Percentiles rank a stretch among this genome's conserved stretches.
phyloP scores from a whole-genome alignment of 2,329 filamentous ascomycete genomes.

The Zymoseptoria ardabiliae region DNA sequence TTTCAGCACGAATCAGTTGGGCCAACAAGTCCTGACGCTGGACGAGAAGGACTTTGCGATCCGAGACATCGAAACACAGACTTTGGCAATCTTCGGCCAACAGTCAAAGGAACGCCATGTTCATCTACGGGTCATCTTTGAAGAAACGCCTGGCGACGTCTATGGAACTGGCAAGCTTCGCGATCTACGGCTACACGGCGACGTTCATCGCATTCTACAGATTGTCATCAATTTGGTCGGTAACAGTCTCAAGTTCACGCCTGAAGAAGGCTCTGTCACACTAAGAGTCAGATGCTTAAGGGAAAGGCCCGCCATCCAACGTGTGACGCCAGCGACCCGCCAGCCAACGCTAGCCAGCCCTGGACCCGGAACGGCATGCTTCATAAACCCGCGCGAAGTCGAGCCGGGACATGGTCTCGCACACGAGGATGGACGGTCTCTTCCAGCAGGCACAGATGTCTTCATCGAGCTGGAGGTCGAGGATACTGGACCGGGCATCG shows the following conservation, averaged over 20 bases:
- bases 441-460: constrained; percentile 58
- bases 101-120: constrained; percentile 77
- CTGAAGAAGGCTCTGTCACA: constrained; percentile 64
- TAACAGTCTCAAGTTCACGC: constrained; percentile 88
- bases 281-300: constrained; percentile 68
- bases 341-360: constrained; percentile 2
- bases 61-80: constrained; percentile 74
- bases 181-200: constrained; percentile 87
- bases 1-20: constrained; percentile 92
- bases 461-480: constrained; percentile 82
- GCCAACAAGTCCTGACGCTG: constrained; percentile 64
- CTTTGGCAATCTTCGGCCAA: constrained; percentile 81
- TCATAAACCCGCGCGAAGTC: constrained; percentile 38
- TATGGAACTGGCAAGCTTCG: constrained; percentile 62
- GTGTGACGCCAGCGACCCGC: constrained; percentile 10
- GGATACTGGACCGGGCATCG: constrained; percentile 82
- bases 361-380: constrained; percentile 34
- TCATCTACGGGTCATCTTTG: constrained; percentile 62
- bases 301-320: constrained; percentile 40
- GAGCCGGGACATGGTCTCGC: constrained; percentile 16
- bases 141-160: constrained; percentile 25
- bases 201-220: constrained; percentile 82
- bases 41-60: constrained; percentile 81
- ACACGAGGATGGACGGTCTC: constrained; percentile 24
- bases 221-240: constrained; percentile 91